A percentile compares a stretch with the other conserved stretches of the same genome.
phyloP scores from a whole-genome alignment of 192 early-diverging fungal genomes.

The Coemansia sp. region DNA sequence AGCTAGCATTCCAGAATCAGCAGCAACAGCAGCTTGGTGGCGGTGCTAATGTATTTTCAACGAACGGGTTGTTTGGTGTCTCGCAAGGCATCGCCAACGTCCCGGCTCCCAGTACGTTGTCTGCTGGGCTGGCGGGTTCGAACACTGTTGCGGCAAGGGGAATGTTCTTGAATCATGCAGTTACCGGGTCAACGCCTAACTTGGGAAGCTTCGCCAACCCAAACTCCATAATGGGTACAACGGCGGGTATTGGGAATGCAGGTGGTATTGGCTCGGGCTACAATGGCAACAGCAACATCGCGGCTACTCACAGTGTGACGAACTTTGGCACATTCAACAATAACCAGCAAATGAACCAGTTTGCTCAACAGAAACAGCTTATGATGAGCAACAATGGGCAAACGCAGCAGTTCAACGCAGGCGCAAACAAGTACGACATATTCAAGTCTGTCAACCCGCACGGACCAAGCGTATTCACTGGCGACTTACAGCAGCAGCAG shows the following conservation, averaged over 20 bases:
- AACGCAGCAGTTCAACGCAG: slow-evolving; percentile 6
- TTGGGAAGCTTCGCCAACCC: slow-evolving; percentile 32
- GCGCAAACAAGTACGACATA: slow-evolving; percentile 37
- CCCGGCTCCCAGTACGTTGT: slow-evolving; percentile 37
- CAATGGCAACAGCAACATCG: slow-evolving; percentile 12
- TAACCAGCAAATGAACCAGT: slow-evolving; percentile 19
- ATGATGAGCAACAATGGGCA: slow-evolving; percentile 16
- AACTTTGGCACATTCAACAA: slow-evolving; percentile 34
- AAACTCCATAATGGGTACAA: slow-evolving; percentile 4
- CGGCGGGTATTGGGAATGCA: slow-evolving; percentile 1
- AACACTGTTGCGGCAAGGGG: not conserved
- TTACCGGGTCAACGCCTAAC: slow-evolving; percentile 46
- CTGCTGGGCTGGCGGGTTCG: slow-evolving; percentile 14
- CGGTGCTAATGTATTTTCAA: not conserved
- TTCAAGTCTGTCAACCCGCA: slow-evolving; percentile 49
- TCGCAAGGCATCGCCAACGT: slow-evolving; percentile 25
- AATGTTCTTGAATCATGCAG: slow-evolving; percentile 33
- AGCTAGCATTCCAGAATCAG: slow-evolving; percentile 13
- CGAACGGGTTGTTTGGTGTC: slow-evolving; percentile 20
- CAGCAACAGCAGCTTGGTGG: slow-evolving; percentile 21
- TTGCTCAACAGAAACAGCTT: slow-evolving; percentile 14
- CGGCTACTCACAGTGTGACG: slow-evolving; percentile 34
- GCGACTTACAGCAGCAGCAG: slow-evolving; percentile 16
- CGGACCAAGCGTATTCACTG: slow-evolving; percentile 35
- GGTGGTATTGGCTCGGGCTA: slow-evolving; percentile 10